phyloP scores from a whole-genome alignment of 2,329 filamentous ascomycete genomes.

The Penicillium sp. region DNA sequence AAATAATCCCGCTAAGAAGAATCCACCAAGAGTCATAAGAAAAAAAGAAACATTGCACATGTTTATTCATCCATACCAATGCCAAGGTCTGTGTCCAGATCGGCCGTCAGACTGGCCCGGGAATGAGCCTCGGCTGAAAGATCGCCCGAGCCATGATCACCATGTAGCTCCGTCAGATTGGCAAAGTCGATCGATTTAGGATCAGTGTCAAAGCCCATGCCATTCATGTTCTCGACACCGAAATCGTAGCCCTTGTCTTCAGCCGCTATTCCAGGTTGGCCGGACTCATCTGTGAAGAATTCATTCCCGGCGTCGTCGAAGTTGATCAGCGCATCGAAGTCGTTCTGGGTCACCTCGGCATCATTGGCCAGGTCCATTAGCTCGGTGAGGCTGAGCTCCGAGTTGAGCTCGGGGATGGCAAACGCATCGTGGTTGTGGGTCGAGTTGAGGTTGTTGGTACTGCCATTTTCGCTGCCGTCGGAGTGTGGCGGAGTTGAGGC shows the following conservation, averaged over 20 bases:
- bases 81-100: slow-evolving; percentile 23
- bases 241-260: slow-evolving; percentile 24
- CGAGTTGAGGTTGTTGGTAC: slow-evolving; percentile 39
- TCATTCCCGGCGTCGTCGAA: slow-evolving; percentile 44
- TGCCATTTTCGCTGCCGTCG: slow-evolving; percentile 45
- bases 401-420: slow-evolving; percentile 29
- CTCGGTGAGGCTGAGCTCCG: slow-evolving; percentile 41
- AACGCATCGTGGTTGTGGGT: slow-evolving; percentile 28
- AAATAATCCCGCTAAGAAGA: slow-evolving; percentile 6
- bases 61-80: slow-evolving; percentile 17
- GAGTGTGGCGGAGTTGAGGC: slow-evolving; percentile 45
- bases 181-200: slow-evolving; percentile 22
- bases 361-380: slow-evolving; percentile 47
- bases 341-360: slow-evolving; percentile 46
- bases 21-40: not conserved
- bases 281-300: slow-evolving; percentile 32
- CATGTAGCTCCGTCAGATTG: slow-evolving; percentile 8
- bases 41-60: not conserved
- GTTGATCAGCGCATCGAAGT: slow-evolving; percentile 49
- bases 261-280: not conserved
- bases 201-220: slow-evolving; percentile 22
- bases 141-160: slow-evolving; percentile 4
- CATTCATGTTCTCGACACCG: slow-evolving; percentile 18
- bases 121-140: slow-evolving; percentile 16
- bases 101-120: slow-evolving; percentile 13